These are phyloP conservation scores for Penicillium sp. DNA, from an alignment of 2,329 filamentous ascomycete species.

Conservation along the genomic window DNA sequence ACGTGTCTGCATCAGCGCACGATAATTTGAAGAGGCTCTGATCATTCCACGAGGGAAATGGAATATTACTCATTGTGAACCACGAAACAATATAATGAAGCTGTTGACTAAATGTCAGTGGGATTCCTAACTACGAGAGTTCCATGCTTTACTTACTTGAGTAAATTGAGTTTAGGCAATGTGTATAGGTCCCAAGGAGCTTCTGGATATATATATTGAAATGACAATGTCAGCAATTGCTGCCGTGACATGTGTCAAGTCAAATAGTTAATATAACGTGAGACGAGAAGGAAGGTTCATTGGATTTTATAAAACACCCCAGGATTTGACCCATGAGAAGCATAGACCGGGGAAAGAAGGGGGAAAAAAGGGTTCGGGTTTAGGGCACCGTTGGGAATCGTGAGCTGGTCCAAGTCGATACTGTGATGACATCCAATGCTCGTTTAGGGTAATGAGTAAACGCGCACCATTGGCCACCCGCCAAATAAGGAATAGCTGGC, in stretches of 20 bases:
- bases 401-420: conserved; percentile 6
- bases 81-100: neutral
- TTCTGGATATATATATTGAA: neutral
- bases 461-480: conserved; percentile 15
- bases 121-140: neutral
- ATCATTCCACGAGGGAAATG: conserved; percentile 29
- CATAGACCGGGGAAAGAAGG: conserved; percentile 1
- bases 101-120: neutral
- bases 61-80: conserved; percentile 28
- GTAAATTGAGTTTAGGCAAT: neutral
- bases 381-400: conserved; percentile 3
- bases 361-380: neutral
- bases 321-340: conserved; percentile 8
- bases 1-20: conserved; percentile 30
- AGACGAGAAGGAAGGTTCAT: conserved; percentile 6
- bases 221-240: neutral
- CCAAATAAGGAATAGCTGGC: conserved; percentile 2
- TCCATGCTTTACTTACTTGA: neutral
- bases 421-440: conserved; percentile 14
- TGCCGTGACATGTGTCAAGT: neutral
- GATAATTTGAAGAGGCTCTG: conserved; percentile 31
- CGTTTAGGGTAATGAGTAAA: conserved; percentile 3
- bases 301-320: conserved; percentile 12
- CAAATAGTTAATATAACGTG: neutral
- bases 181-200: neutral